A percentile compares a stretch with the other conserved stretches of the same genome.
These are phyloP conservation scores for Massarina eburnea DNA, from an alignment of 2,329 filamentous ascomycete genomes.

Conservation along the genomic window DNA sequence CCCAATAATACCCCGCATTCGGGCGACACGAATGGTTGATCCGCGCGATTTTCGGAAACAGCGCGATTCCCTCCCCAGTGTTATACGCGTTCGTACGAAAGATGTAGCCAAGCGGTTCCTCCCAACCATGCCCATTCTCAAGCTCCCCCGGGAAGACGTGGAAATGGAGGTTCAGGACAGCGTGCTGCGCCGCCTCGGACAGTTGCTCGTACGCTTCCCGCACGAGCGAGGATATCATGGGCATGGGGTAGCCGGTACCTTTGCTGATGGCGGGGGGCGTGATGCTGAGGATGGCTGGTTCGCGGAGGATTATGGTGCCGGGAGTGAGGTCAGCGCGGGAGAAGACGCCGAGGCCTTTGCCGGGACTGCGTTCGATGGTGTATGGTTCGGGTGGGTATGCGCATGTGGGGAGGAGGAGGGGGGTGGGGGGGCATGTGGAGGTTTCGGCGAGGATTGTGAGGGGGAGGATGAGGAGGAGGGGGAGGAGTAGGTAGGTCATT, in stretches of 20 bases:
- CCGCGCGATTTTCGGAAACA: constrained; percentile 39
- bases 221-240: constrained; percentile 21
- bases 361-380: constrained; percentile 30
- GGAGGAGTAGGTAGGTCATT: neutral
- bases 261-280: constrained; percentile 24
- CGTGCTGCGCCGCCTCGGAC: constrained; percentile 17
- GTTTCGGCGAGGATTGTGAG: constrained; percentile 7
- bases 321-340: constrained; percentile 37
- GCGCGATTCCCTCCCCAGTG: constrained; percentile 30
- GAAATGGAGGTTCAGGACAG: constrained; percentile 32
- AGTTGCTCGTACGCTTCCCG: constrained; percentile 28
- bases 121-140: constrained; percentile 3
- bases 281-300: constrained; percentile 43
- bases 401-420: constrained; percentile 18
- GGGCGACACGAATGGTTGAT: constrained; percentile 43
- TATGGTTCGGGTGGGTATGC: constrained; percentile 26
- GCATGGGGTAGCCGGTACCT: constrained; percentile 29
- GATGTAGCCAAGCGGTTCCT: constrained; percentile 32
- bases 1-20: constrained; percentile 44
- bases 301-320: constrained; percentile 45
- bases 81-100: constrained; percentile 42
- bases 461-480: neutral
- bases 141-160: constrained; percentile 18
- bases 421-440: constrained; percentile 12
- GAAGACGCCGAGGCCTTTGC: constrained; percentile 49